Evolutionary conservation across 805 yeast species (phyloP).

Genomic region (Myxozyma sirexii): DNA sequence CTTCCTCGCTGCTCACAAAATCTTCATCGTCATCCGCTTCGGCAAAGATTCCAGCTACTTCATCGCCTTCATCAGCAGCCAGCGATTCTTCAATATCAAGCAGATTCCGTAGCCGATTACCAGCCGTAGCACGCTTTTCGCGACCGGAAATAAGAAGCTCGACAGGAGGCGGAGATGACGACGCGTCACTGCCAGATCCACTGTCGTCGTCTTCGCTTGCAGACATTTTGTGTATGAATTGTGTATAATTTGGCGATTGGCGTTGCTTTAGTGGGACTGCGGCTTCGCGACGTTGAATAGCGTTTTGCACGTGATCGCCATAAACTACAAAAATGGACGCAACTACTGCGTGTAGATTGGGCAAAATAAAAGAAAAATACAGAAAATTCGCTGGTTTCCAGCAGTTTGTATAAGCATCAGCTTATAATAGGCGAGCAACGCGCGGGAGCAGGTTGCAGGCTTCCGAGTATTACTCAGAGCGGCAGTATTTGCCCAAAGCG

Average conservation of each 20-base stretch:
- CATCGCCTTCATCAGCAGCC: constrained; percentile 65
- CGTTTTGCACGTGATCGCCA: too few relatives aligned
- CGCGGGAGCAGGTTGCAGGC: too few relatives aligned
- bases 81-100: constrained; percentile 69
- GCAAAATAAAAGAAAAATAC: too few relatives aligned
- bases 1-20: constrained; percentile 40
- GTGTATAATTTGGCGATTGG: neutral
- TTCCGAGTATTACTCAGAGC: too few relatives aligned
- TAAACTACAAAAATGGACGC: too few relatives aligned
- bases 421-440: too few relatives aligned
- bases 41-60: constrained; percentile 48
- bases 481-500: too few relatives aligned
- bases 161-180: constrained; percentile 15
- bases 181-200: constrained; percentile 7
- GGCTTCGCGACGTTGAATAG: neutral
- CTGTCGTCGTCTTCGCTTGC: neutral
- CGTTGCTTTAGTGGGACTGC: neutral
- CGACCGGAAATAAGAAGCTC: constrained; percentile 74
- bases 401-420: too few relatives aligned
- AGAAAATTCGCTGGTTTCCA: too few relatives aligned
- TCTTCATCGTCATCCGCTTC: constrained; percentile 51
- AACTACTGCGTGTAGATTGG: too few relatives aligned
- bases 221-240: neutral
- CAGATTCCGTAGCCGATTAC: constrained; percentile 73
- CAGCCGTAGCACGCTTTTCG: constrained; percentile 83